These are phyloP conservation scores for Stipa capillata DNA, from an alignment of 176 grass and related monocot genomes.

Conservation along the genomic window DNA sequence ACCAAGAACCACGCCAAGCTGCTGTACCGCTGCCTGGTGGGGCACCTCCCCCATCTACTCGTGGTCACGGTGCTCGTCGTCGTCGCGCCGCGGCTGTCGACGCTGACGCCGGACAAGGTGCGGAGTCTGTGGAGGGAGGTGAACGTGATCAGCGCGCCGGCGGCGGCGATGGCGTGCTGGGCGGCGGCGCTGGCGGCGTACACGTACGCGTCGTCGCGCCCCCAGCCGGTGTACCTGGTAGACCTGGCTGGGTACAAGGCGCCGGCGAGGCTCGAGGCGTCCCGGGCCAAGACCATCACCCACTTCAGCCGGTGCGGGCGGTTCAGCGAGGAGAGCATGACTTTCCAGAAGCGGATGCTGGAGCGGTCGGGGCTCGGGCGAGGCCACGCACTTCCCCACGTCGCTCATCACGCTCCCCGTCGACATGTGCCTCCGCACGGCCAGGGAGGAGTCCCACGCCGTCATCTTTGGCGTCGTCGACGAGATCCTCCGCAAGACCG, in stretches of 20 bases:
- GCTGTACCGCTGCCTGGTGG: slow-evolving; percentile 13
- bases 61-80: slow-evolving; percentile 6
- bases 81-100: not conserved
- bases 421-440: slow-evolving; percentile 48
- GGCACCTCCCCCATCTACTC: slow-evolving; percentile 28
- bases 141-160: not conserved
- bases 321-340: slow-evolving; percentile 59
- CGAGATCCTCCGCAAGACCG: slow-evolving; percentile 40
- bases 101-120: not conserved
- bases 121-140: not conserved
- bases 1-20: slow-evolving; percentile 26
- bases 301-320: slow-evolving; percentile 48
- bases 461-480: slow-evolving; percentile 72
- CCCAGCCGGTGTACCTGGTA: slow-evolving; percentile 57
- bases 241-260: slow-evolving; percentile 50
- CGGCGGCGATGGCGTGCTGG: not conserved
- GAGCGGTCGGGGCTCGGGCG: slow-evolving; percentile 76
- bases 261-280: slow-evolving; percentile 38
- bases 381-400: slow-evolving; percentile 67
- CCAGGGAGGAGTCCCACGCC: slow-evolving; percentile 67
- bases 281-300: slow-evolving; percentile 46
- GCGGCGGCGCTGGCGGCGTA: not conserved
- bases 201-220: slow-evolving; percentile 35
- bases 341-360: slow-evolving; percentile 88
- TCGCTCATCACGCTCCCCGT: slow-evolving; percentile 54